These are phyloP conservation scores for Nicotiana benthamiana DNA, from an alignment of 257 asterid genomes.

Conservation along the genomic window DNA sequence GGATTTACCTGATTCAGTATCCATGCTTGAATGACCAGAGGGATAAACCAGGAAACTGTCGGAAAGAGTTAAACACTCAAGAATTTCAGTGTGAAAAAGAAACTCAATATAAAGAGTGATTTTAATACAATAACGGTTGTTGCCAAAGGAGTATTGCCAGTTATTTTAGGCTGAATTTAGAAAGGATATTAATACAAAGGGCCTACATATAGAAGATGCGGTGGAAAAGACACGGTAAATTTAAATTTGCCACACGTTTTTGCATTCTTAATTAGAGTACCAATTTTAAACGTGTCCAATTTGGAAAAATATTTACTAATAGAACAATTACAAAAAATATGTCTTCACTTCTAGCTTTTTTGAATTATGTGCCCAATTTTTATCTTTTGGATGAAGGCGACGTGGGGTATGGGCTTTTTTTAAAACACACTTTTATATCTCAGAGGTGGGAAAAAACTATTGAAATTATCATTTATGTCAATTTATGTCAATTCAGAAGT, in stretches of 20 bases:
- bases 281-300: not conserved
- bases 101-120: not conserved
- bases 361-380: not conserved
- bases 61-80: not conserved
- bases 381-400: too few species aligned
- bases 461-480: too few species aligned
- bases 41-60: not conserved
- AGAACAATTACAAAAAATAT: not conserved
- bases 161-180: not conserved
- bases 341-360: not conserved
- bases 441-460: too few species aligned
- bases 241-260: not conserved
- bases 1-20: constrained; percentile 10
- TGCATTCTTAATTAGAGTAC: not conserved
- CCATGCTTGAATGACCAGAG: not conserved
- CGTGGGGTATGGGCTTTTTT: too few species aligned
- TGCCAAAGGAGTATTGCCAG: not conserved
- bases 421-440: too few species aligned
- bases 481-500: too few species aligned
- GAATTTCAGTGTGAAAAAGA: not conserved
- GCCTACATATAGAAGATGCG: not conserved
- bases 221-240: not conserved
- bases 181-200: not conserved
- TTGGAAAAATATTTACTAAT: not conserved
- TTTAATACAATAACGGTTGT: not conserved